Conservation (phyloP, 495 filamentous ascomycete genomes). For the Penicillium paxilli region DNA sequence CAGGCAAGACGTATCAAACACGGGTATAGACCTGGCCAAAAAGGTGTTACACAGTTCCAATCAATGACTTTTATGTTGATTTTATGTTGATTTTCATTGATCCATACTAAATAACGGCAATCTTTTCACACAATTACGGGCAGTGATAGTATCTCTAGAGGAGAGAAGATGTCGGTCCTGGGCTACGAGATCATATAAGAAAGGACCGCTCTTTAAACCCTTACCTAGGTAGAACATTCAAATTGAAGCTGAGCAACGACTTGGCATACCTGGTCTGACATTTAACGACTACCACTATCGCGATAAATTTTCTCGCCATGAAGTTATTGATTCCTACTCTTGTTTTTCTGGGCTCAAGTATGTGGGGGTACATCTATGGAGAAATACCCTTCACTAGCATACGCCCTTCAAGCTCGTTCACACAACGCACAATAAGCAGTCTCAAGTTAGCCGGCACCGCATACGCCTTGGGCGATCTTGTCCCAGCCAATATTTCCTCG, state of each 20-base stretch:
- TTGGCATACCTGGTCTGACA: too few species aligned
- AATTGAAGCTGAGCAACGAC: too few species aligned
- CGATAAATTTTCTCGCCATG: background rate
- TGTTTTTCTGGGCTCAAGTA: conserved; percentile 10
- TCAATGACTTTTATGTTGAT: background rate
- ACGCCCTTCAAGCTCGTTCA: conserved; percentile 3
- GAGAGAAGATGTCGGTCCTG: too few species aligned
- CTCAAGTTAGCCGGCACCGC: conserved; percentile 14
- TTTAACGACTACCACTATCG: background rate
- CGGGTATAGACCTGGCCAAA: background rate
- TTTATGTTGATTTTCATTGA: background rate
- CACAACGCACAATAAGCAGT: conserved; percentile 13
- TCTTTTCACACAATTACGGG: too few species aligned
- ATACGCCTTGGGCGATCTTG: background rate
- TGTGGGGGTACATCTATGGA: conserved; percentile 14
- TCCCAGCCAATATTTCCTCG: background rate
- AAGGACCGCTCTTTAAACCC: too few species aligned
- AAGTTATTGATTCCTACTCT: conserved; percentile 1
- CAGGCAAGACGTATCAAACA: background rate
- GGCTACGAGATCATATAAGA: too few species aligned
- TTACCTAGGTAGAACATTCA: too few species aligned
- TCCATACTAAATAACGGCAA: too few species aligned
- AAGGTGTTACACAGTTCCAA: background rate
- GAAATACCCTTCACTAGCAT: conserved; percentile 17
- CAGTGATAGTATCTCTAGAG: too few species aligned